Conservation (phyloP, 1,284 basidiomycete genomes). For the Taiwanofungus camphoratus region DNA sequence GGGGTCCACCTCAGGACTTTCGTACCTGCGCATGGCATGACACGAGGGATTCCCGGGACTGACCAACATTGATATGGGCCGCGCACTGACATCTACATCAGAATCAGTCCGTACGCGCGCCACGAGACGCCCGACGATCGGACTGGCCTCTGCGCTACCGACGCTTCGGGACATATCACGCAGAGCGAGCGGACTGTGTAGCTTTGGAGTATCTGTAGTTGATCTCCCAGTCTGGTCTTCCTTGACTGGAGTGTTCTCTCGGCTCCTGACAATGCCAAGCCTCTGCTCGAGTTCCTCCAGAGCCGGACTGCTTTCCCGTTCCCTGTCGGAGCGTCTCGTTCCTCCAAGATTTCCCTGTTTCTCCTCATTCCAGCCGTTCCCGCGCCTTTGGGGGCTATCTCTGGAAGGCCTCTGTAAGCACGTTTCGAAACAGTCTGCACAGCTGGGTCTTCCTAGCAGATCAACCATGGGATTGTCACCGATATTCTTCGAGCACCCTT, state of each 20-base stretch:
- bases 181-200: conserved; percentile 14
- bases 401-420: conserved; percentile 46
- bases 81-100: conserved; percentile 9
- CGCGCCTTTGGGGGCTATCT: conserved; percentile 32
- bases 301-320: conserved; percentile 57
- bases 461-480: conserved; percentile 74
- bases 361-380: conserved; percentile 25
- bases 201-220: conserved; percentile 11
- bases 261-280: conserved; percentile 34
- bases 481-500: conserved; percentile 65
- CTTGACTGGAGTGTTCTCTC: conserved; percentile 22
- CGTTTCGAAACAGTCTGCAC: conserved; percentile 69
- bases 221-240: conserved; percentile 12
- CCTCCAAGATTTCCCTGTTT: conserved; percentile 36
- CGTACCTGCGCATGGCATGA: conserved; percentile 5
- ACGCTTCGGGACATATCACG: conserved; percentile 3
- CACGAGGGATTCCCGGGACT: neutral
- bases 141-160: conserved; percentile 15
- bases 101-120: conserved; percentile 13
- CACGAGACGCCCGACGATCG: conserved; percentile 19
- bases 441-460: conserved; percentile 71
- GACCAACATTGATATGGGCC: too few relatives aligned
- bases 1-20: conserved; percentile 14
- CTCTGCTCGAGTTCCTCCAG: conserved; percentile 52
- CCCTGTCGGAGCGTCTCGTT: conserved; percentile 26